Conservation (phyloP, 352 stramenopile genomes). For the Lagenidium giganteum region DNA sequence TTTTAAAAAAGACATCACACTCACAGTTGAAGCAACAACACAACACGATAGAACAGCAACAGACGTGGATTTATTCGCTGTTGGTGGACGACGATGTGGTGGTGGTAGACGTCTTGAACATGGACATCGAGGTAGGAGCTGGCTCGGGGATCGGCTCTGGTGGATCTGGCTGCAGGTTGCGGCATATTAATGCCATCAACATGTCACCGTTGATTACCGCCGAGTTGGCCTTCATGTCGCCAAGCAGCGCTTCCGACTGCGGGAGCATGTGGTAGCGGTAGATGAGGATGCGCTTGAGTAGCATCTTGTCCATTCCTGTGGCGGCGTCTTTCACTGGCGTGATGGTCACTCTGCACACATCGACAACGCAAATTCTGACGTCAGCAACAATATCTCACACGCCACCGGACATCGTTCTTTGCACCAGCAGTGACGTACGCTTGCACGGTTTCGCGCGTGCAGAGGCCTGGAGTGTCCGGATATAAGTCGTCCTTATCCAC, state of each 20-base stretch:
- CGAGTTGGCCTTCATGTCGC: slow-evolving; percentile 18
- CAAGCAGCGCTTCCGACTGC: slow-evolving; percentile 11
- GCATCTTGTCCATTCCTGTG: slow-evolving; percentile 16
- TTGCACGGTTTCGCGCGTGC: no score
- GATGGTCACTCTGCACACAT: slow-evolving; percentile 8
- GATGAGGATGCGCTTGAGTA: slow-evolving; percentile 13
- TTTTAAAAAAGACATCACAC: no score
- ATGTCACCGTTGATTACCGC: slow-evolving; percentile 20
- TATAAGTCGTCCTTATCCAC: slow-evolving; percentile 34
- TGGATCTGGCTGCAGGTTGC: slow-evolving; percentile 16
- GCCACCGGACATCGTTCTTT: not conserved
- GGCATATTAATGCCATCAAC: slow-evolving; percentile 16
- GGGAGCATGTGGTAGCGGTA: slow-evolving; percentile 20
- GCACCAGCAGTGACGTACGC: no score
- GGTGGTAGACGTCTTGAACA: no score
- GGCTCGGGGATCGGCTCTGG: no score
- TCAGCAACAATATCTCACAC: not conserved
- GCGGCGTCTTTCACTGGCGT: slow-evolving; percentile 11
- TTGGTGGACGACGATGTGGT: no score
- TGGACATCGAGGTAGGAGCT: no score
- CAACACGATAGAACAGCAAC: no score
- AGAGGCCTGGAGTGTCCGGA: no score
- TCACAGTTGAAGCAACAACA: no score
- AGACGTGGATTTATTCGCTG: no score
- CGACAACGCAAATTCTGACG: not conserved